phyloP scores from a whole-genome alignment of 2,329 filamentous ascomycete genomes.

The Colletotrichum lentis region DNA sequence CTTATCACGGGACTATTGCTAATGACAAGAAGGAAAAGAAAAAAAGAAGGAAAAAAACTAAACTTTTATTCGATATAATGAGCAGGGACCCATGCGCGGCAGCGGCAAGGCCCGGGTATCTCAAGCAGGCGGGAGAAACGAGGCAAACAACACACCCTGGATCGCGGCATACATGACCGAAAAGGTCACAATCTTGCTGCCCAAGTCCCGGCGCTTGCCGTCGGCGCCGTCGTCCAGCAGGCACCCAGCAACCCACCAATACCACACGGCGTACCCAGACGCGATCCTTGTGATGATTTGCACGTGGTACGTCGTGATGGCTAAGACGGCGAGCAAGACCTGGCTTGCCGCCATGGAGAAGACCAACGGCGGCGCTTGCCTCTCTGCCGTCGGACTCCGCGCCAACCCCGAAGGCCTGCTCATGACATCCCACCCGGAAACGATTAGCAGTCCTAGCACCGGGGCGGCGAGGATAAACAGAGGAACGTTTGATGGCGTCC shows the following conservation, averaged over 20 bases:
- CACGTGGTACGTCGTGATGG: slow-evolving; percentile 84
- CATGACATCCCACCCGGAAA: slow-evolving; percentile 62
- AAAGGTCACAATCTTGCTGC: slow-evolving; percentile 62
- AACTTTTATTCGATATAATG: slow-evolving; percentile 19
- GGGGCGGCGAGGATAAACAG: slow-evolving; percentile 86
- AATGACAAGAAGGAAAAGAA: no score
- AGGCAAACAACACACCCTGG: slow-evolving; percentile 85
- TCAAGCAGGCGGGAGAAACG: slow-evolving; percentile 85
- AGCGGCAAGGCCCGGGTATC: slow-evolving; percentile 13
- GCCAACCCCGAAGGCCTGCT: slow-evolving; percentile 38
- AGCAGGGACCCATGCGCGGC: not conserved
- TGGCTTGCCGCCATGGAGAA: slow-evolving; percentile 75
- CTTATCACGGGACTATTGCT: not conserved
- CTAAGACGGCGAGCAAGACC: slow-evolving; percentile 73
- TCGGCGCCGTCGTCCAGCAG: slow-evolving; percentile 47
- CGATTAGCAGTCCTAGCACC: slow-evolving; percentile 72
- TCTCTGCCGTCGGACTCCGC: slow-evolving; percentile 23
- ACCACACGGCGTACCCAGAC: slow-evolving; percentile 90
- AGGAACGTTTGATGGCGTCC: slow-evolving; percentile 85
- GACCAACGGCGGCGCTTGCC: slow-evolving; percentile 47
- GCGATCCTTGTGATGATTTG: slow-evolving; percentile 92
- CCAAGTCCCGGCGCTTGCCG: slow-evolving; percentile 45
- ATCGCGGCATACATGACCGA: slow-evolving; percentile 85
- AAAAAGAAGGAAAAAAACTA: not conserved
- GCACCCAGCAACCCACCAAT: slow-evolving; percentile 75